Conservation (phyloP, 306 rosid genomes). For the Macrotyloma uniflorum region DNA sequence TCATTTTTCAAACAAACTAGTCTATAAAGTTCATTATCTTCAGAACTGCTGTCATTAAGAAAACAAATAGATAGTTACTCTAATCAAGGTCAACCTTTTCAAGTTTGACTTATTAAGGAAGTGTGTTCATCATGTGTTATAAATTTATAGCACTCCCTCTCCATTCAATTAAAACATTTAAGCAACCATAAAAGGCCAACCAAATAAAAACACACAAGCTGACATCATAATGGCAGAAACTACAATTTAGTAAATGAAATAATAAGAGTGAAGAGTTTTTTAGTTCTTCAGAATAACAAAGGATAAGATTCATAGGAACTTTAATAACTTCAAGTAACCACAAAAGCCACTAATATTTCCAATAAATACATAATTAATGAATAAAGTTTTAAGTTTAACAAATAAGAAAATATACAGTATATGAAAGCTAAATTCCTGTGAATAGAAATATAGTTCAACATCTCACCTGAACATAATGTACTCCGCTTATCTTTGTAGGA, state of each 20-base stretch:
- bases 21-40: neutral
- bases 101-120: neutral
- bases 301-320: neutral
- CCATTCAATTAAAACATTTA: constrained; percentile 13
- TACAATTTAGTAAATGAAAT: neutral
- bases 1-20: neutral
- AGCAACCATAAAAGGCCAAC: neutral
- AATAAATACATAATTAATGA: neutral
- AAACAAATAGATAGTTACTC: neutral
- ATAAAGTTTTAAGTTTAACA: constrained; percentile 12
- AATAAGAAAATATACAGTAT: constrained; percentile 12
- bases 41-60: neutral
- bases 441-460: constrained; percentile 26
- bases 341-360: neutral
- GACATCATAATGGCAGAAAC: constrained; percentile 10
- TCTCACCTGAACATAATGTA: constrained; percentile 91
- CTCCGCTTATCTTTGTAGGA: constrained; percentile 91
- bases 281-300: neutral
- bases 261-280: neutral
- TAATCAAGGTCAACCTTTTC: neutral
- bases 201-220: neutral
- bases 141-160: neutral
- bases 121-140: neutral
- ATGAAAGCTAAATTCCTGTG: constrained; percentile 25
- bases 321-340: neutral